These are phyloP conservation scores for Arabidopsis lyrata DNA, from an alignment of 441 rosid species.

Conservation along the genomic window DNA sequence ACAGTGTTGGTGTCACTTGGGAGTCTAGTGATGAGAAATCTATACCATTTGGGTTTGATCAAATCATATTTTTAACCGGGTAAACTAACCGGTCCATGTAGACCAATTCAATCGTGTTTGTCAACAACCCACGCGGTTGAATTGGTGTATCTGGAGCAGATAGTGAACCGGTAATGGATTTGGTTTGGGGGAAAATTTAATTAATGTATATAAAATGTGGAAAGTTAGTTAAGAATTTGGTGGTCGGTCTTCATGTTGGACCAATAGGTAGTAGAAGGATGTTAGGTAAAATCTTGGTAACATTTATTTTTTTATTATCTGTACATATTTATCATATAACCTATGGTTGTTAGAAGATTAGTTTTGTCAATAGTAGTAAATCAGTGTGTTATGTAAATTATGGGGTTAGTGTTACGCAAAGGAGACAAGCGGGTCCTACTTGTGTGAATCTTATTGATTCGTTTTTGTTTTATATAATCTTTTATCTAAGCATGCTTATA, in stretches of 20 bases:
- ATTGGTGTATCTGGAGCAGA: conserved; percentile 34
- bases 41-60: conserved; percentile 87
- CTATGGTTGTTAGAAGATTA: conserved; percentile 40
- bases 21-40: conserved; percentile 83
- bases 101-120: conserved; percentile 41
- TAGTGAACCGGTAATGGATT: conserved; percentile 24
- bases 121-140: conserved; percentile 27
- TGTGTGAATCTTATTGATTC: conserved; percentile 32
- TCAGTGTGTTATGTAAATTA: conserved; percentile 45
- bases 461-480: conserved; percentile 37
- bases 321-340: conserved; percentile 31
- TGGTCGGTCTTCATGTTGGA: conserved; percentile 43
- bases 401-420: conserved; percentile 32
- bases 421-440: conserved; percentile 42
- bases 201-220: conserved; percentile 35
- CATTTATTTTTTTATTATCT: background rate
- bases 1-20: conserved; percentile 83
- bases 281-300: conserved; percentile 33
- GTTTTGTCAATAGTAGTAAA: conserved; percentile 37
- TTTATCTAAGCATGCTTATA: conserved; percentile 34
- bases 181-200: conserved; percentile 8
- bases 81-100: conserved; percentile 13
- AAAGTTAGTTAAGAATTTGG: conserved; percentile 44
- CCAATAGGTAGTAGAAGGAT: conserved; percentile 40
- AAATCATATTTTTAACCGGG: conserved; percentile 60